A percentile compares a stretch with the other conserved stretches of the same genome.
phyloP scores from a whole-genome alignment of 1,284 basidiomycete species.

The Leccinum pachyderme region DNA sequence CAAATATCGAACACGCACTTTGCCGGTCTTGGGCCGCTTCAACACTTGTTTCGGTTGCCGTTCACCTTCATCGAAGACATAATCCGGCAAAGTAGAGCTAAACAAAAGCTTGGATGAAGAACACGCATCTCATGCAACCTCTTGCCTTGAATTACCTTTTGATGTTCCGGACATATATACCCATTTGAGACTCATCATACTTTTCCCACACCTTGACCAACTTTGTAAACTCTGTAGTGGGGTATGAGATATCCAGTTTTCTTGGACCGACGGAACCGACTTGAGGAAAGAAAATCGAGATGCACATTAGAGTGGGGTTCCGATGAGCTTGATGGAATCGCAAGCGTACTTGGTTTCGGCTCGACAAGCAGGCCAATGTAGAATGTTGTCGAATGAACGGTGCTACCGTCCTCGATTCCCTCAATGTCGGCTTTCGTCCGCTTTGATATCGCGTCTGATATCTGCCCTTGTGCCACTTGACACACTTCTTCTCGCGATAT shows the following conservation, averaged over 20 bases:
- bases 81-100: slow-evolving; percentile 75
- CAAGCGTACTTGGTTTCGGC: slow-evolving; percentile 78
- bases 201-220: slow-evolving; percentile 96
- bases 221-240: slow-evolving; percentile 95
- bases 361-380: slow-evolving; percentile 95
- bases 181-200: slow-evolving; percentile 92
- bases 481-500: slow-evolving; percentile 84
- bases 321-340: slow-evolving; percentile 10
- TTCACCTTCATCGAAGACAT: slow-evolving; percentile 81
- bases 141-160: slow-evolving; percentile 65
- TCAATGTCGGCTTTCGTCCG: slow-evolving; percentile 81
- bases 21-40: slow-evolving; percentile 68
- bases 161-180: slow-evolving; percentile 91
- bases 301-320: slow-evolving; percentile 19
- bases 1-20: slow-evolving; percentile 52
- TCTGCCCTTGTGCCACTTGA: slow-evolving; percentile 87
- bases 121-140: slow-evolving; percentile 9
- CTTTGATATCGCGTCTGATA: slow-evolving; percentile 68
- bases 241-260: slow-evolving; percentile 94
- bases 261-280: slow-evolving; percentile 70
- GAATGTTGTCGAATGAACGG: slow-evolving; percentile 91
- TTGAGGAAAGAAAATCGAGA: slow-evolving; percentile 34
- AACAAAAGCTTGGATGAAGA: slow-evolving; percentile 14
- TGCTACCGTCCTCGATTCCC: slow-evolving; percentile 72
- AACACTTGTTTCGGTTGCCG: slow-evolving; percentile 62